These are phyloP conservation scores for Tetrapisispora pingtungensis DNA, from an alignment of 805 yeast genomes.

Conservation along the genomic window DNA sequence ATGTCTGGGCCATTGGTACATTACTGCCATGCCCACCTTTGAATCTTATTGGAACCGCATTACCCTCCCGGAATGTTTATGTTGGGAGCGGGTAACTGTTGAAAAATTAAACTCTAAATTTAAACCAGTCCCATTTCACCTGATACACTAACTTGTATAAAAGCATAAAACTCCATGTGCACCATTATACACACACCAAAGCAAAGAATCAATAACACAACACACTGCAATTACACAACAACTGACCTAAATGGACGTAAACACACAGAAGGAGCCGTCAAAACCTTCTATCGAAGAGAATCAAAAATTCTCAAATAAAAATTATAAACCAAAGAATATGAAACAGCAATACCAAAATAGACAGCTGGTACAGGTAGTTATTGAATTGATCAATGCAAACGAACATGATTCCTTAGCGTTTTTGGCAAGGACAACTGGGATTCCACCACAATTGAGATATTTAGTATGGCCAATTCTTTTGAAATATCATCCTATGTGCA, in stretches of 20 bases:
- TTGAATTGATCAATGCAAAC: conserved; percentile 43
- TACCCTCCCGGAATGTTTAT: too few relatives aligned
- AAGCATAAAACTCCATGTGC: too few relatives aligned
- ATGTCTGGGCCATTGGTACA: too few relatives aligned
- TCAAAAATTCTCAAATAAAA: background rate
- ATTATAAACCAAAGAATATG: conserved; percentile 11
- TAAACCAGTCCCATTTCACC: too few relatives aligned
- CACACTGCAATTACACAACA: too few relatives aligned
- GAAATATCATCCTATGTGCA: conserved; percentile 76
- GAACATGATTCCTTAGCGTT: conserved; percentile 71
- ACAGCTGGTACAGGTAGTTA: conserved; percentile 38
- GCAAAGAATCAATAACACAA: too few relatives aligned
- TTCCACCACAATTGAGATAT: conserved; percentile 73
- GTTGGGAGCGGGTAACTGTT: too few relatives aligned
- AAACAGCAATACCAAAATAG: conserved; percentile 22
- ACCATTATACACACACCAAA: too few relatives aligned
- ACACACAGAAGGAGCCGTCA: background rate
- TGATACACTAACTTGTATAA: too few relatives aligned
- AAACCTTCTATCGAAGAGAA: background rate
- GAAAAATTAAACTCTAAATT: too few relatives aligned
- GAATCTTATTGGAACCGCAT: too few relatives aligned
- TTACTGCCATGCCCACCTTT: too few relatives aligned
- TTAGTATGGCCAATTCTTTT: conserved; percentile 78
- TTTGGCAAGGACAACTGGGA: conserved; percentile 72
- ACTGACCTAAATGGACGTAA: background rate